Conservation (phyloP, 1,284 basidiomycete genomes). For the Ustilago tritici region DNA sequence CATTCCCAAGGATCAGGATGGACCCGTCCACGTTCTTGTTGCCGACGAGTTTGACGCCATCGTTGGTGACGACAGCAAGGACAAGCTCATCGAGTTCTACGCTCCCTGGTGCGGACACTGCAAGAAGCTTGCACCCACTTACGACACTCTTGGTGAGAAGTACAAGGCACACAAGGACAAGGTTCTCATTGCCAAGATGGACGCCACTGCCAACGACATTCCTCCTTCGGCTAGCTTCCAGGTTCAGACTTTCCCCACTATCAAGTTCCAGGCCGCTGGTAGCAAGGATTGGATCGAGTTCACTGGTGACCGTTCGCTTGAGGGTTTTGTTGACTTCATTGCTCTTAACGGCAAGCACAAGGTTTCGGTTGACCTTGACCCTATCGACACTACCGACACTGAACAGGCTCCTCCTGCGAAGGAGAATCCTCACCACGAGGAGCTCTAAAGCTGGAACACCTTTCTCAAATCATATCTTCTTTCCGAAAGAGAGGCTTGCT, state of each 20-base stretch:
- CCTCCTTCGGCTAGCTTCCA: slow-evolving; percentile 86
- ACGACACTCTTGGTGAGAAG: slow-evolving; percentile 90
- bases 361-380: slow-evolving; percentile 55
- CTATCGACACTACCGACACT: slow-evolving; percentile 43
- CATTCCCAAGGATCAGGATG: slow-evolving; percentile 85
- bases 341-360: slow-evolving; percentile 66
- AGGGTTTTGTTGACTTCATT: slow-evolving; percentile 67
- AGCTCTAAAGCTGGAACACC: slow-evolving; percentile 28
- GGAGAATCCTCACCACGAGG: slow-evolving; percentile 49
- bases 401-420: slow-evolving; percentile 31
- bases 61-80: slow-evolving; percentile 85
- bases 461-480: neutral
- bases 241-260: slow-evolving; percentile 84
- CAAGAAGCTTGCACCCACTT: slow-evolving; percentile 94
- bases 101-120: slow-evolving; percentile 89
- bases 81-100: slow-evolving; percentile 94
- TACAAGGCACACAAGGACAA: slow-evolving; percentile 83
- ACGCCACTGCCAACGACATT: slow-evolving; percentile 95
- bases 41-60: slow-evolving; percentile 87
- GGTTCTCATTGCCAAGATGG: slow-evolving; percentile 87
- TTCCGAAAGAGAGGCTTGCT: slow-evolving; percentile 5
- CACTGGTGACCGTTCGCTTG: slow-evolving; percentile 66
- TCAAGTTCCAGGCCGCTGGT: slow-evolving; percentile 96
- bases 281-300: slow-evolving; percentile 83
- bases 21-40: slow-evolving; percentile 85